Evolutionary conservation across 805 yeast species (phyloP), one percentile per base, ranked within the genome.

Genomic region (Wickerhamomyces bovis): DNA sequence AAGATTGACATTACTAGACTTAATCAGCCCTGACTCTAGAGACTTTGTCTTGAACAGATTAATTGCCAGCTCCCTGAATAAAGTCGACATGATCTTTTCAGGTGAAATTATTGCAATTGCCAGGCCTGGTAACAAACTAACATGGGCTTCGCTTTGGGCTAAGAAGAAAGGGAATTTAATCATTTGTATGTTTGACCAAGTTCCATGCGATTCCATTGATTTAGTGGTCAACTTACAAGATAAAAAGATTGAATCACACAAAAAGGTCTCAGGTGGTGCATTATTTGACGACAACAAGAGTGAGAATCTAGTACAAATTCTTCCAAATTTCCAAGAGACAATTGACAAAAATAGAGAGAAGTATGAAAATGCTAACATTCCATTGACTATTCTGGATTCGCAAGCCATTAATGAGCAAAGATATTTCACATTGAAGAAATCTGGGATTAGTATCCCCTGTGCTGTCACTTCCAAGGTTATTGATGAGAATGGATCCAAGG

Each of bases 111-210:
- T 89, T 12, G 96, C 95, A 10, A 84, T 89, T 41, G 71, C 77
- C 38, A 75, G 88, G 54, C 80, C 83, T 13, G 85, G 85, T 16
- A 75, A 75, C 42, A 75, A 75, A 25, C 69, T 77, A 48, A 85
- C 90, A 1, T 83, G 95, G 85, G 89, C 96, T 11, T 85, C 96
- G 0, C 65, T 90, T 46, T 92, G 97, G 97, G 95, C 94, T 0
- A 89, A 89, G 57, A 71, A 80, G 48, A 80, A 82, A 53, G 83
- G 82, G 4, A 78, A 78, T 39, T 65, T 86, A 46, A 74, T 89
- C 44, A 83, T 89, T 43, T 82, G 94, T 69, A 88, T 88, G 69
- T 83, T 90, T 60, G 96, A 89, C 58, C 94, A 88, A 60, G 88
- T 89, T 25, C 86, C 81, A 3, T 79, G 84, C 58, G 81, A 76